Evolutionary conservation across 2,329 filamentous ascomycete species (phyloP), one percentile per base, ranked within the genome.

Genomic region (Paraconiothyrium brasiliense): DNA sequence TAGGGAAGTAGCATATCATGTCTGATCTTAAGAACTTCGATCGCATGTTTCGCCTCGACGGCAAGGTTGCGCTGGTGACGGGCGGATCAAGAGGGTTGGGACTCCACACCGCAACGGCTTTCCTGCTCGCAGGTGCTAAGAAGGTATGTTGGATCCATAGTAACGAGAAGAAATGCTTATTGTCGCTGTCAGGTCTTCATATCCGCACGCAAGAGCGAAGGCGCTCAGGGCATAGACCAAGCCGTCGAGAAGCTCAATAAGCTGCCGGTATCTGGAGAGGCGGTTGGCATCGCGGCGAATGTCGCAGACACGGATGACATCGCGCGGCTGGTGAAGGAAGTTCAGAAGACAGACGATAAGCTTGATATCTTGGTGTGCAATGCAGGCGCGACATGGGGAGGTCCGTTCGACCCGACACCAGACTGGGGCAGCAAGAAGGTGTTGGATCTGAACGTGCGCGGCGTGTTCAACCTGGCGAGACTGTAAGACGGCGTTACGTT

Each of bases 311-410:
- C 72, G 3, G 72, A 76, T n/a, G 76, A 78, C 9, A 78, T 79
- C 46, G 65, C 69, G 57, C 62, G 70, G 34, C 61, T 80, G 13
- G 72, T 78, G 10, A 70, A 68, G 34, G 69, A 76, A 58, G 67
- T 79, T 4, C 61, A 73, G 50, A 68, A 76, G 57, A 72, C 70
- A 2, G 70, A 73, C 14, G 67, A 70, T 22, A 71, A 71, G 44
- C 60, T 80, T 10, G 76, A 80, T 55, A 78, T 80, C 49, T 67
- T 80, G 2, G 73, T 80, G 14, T 73, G 73, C 54, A 80, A 80
- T 59, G 78, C 78, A 10, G 78, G 78, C 14, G 74, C 77, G 9
- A 78, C 75, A 3, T 80, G 76, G 73, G 77, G 77, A 20, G 78
- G 75, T 1, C 73, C 76, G 2, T 78, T 80, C 60, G 78, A 80